phyloP scores from a whole-genome alignment of 1,284 basidiomycete genomes.

The Melanopsichium pennsylvanicum region DNA sequence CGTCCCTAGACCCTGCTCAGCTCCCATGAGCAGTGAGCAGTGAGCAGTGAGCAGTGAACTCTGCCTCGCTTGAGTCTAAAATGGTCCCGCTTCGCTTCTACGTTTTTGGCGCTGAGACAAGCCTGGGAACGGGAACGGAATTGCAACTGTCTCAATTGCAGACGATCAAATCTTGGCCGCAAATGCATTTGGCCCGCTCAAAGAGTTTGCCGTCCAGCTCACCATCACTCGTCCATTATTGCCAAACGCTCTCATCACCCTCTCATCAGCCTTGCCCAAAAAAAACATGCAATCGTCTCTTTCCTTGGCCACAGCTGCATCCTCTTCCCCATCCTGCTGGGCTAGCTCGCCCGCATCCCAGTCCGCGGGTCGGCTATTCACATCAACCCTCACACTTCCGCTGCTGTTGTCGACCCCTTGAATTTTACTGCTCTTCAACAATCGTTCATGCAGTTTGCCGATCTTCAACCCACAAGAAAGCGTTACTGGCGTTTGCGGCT shows the following conservation, averaged over 20 bases:
- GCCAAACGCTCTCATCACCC: neutral
- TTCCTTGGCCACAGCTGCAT: neutral
- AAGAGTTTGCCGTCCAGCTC: neutral
- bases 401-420: conserved; percentile 1
- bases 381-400: neutral
- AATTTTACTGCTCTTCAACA: neutral
- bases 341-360: too few relatives aligned
- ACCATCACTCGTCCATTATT: conserved; percentile 10
- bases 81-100: too few relatives aligned
- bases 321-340: too few relatives aligned
- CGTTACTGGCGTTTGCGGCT: conserved; percentile 7
- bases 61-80: too few relatives aligned
- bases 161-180: neutral
- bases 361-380: neutral
- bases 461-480: neutral
- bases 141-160: too few relatives aligned
- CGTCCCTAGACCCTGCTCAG: too few relatives aligned
- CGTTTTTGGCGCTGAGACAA: too few relatives aligned
- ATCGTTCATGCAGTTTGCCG: conserved; percentile 3
- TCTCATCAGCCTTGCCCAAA: too few relatives aligned
- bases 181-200: too few relatives aligned
- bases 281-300: neutral
- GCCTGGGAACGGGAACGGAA: too few relatives aligned
- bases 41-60: too few relatives aligned
- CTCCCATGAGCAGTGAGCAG: too few relatives aligned